Conservation (phyloP, 2,329 filamentous ascomycete genomes). For the Apiospora saccharicola region DNA sequence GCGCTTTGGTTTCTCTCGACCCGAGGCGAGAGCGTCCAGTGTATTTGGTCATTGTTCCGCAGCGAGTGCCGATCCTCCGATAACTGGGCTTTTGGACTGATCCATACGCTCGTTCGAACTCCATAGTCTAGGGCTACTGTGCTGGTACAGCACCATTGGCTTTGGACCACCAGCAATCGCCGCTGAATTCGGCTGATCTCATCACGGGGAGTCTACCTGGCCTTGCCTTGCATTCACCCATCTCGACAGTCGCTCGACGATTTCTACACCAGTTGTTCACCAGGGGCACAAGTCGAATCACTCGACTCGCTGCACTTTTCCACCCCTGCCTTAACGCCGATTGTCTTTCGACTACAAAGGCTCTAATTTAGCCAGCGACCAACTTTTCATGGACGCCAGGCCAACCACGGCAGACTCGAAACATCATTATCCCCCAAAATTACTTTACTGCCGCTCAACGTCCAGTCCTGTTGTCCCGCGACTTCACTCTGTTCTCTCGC, state of each 20-base stretch:
- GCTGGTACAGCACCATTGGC: slow-evolving; percentile 8
- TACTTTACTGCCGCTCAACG: slow-evolving; percentile 49
- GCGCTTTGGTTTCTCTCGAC: slow-evolving; percentile 13
- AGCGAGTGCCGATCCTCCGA: slow-evolving; percentile 20
- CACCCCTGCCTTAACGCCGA: background rate
- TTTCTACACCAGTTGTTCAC: background rate
- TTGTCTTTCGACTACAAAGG: slow-evolving; percentile 20
- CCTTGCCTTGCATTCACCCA: background rate
- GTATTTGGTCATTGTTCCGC: slow-evolving; percentile 15
- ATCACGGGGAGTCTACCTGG: background rate
- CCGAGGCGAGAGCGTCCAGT: slow-evolving; percentile 16
- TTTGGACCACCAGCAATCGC: slow-evolving; percentile 17
- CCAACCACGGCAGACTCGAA: slow-evolving; percentile 57
- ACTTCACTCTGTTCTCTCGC: slow-evolving; percentile 40
- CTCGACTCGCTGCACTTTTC: background rate
- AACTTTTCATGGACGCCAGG: slow-evolving; percentile 60
- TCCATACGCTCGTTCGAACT: slow-evolving; percentile 19
- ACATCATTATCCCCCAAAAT: slow-evolving; percentile 54
- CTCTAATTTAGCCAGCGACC: slow-evolving; percentile 31
- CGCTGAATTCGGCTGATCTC: background rate
- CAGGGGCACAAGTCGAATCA: background rate
- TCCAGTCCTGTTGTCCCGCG: slow-evolving; percentile 44
- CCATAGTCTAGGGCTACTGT: slow-evolving; percentile 21
- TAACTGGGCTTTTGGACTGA: slow-evolving; percentile 18
- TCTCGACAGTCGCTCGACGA: background rate